Percentiles rank a stretch among this genome's conserved stretches.
Evolutionary conservation across 1,284 basidiomycete species (phyloP).

Genomic region (Puccinia horiana): DNA sequence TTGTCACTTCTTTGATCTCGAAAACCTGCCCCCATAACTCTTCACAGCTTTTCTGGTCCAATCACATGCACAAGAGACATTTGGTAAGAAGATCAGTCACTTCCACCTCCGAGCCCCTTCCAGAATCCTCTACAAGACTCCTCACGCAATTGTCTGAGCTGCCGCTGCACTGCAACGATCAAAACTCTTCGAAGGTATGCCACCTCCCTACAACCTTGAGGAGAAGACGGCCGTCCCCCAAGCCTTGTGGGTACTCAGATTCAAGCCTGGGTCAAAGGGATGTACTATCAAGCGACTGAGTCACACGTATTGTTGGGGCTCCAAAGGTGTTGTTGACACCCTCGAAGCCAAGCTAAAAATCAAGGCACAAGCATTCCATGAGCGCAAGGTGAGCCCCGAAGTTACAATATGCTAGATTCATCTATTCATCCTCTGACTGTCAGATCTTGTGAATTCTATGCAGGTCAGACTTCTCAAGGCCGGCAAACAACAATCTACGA

Average conservation of each 20-base stretch:
- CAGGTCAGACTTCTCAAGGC: constrained; percentile 84
- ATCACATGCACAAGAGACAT: constrained; percentile 99
- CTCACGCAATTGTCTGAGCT: constrained; percentile 94
- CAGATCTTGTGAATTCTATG: constrained; percentile 37
- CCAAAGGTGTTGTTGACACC: constrained; percentile 99
- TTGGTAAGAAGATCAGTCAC: constrained; percentile 98
- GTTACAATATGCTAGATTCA: constrained; percentile 48
- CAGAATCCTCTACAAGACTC: constrained; percentile 94
- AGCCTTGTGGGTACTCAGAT: constrained; percentile 90
- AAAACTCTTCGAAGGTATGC: constrained; percentile 98
- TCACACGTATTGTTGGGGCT: constrained; percentile 98
- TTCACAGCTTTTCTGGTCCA: constrained; percentile 89
- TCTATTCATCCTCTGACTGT: constrained; percentile 44
- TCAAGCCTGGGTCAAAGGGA: constrained; percentile 99
- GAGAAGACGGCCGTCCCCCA: constrained; percentile 99
- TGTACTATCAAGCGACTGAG: constrained; percentile 99
- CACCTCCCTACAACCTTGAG: constrained; percentile 97
- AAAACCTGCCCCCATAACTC: constrained; percentile 4
- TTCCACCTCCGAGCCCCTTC: constrained; percentile 99
- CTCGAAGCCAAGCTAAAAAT: constrained; percentile 99
- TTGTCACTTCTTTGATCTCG: background rate
- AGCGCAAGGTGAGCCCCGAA: constrained; percentile 78
- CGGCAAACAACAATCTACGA: constrained; percentile 66
- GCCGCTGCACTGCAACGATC: constrained; percentile 94
- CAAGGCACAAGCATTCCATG: constrained; percentile 98